Evolutionary conservation across 352 stramenopile genomes (phyloP).

Genomic region (Phytophthora vignae): DNA sequence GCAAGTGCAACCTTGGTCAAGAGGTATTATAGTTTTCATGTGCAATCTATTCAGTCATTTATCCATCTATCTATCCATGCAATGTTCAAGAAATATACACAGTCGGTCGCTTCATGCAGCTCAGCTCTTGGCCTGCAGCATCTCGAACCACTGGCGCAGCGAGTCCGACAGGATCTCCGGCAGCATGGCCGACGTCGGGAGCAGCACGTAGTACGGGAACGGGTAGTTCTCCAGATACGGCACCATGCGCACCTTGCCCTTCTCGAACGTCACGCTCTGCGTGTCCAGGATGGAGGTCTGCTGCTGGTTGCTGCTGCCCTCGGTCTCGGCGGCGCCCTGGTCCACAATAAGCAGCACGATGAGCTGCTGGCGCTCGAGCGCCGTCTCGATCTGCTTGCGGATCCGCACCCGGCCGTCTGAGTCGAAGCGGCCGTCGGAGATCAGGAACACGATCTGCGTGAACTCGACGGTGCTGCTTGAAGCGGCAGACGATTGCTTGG

Average conservation of each 20-base stretch:
- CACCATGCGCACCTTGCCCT: conserved; percentile 96
- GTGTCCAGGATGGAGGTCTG: conserved; percentile 98
- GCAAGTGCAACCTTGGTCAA: no score
- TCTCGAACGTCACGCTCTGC: conserved; percentile 97
- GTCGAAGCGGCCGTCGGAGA: conserved; percentile 99
- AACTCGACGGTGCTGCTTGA: conserved; percentile 77
- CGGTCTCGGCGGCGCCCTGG: conserved; percentile 53
- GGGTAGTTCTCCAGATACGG: conserved; percentile 99
- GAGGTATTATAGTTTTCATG: background rate
- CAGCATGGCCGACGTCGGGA: conserved; percentile 95
- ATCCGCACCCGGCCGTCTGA: conserved; percentile 95
- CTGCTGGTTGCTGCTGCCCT: conserved; percentile 39
- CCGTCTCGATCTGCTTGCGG: conserved; percentile 96
- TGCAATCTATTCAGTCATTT: conserved; percentile 17
- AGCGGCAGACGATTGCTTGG: conserved; percentile 63
- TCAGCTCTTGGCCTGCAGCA: conserved; percentile 87
- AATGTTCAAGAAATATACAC: background rate
- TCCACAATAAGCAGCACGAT: conserved; percentile 99
- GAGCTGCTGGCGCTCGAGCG: conserved; percentile 97
- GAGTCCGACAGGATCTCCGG: conserved; percentile 99
- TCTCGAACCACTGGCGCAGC: conserved; percentile 99
- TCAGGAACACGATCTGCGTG: conserved; percentile 99
- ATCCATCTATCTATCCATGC: conserved; percentile 4
- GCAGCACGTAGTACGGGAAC: conserved; percentile 99
- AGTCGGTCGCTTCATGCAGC: background rate